phyloP scores from a whole-genome alignment of 305 asterid species.

The Solanum hybrid region DNA sequence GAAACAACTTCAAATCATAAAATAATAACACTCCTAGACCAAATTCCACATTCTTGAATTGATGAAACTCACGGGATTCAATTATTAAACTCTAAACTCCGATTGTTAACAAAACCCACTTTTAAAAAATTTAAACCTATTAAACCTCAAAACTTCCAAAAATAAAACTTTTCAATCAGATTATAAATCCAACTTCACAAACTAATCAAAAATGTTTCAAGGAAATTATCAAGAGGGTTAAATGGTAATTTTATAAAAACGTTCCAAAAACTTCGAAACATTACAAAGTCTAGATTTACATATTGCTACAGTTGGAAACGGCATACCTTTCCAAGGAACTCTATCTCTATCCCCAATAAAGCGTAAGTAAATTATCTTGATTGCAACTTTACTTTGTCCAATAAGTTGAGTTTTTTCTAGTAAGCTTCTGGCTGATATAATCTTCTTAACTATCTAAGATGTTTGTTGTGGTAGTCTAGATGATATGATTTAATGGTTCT shows the following conservation, averaged over 20 bases:
- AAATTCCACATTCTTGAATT: not conserved
- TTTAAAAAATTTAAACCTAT: no score
- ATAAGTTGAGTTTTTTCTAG: not conserved
- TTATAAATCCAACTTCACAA: not conserved
- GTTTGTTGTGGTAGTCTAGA: not conserved
- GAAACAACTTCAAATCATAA: no score
- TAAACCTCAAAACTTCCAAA: no score
- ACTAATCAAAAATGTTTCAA: no score
- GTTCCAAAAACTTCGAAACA: not conserved
- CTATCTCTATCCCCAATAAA: not conserved
- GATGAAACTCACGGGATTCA: not conserved
- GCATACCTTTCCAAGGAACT: not conserved
- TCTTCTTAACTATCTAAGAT: not conserved
- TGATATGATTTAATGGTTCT: not conserved
- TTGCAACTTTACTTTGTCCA: not conserved
- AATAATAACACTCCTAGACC: not conserved
- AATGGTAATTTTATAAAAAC: not conserved
- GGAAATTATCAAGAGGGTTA: not conserved
- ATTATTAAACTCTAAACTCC: not conserved
- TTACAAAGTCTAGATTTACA: not conserved
- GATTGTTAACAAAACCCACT: not conserved
- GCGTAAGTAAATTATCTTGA: not conserved
- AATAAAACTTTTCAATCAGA: no score
- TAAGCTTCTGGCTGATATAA: not conserved
- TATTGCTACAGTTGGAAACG: no score